Conservation (phyloP, 169 alveolate genomes). For the Amoebophrya sp. region DNA sequence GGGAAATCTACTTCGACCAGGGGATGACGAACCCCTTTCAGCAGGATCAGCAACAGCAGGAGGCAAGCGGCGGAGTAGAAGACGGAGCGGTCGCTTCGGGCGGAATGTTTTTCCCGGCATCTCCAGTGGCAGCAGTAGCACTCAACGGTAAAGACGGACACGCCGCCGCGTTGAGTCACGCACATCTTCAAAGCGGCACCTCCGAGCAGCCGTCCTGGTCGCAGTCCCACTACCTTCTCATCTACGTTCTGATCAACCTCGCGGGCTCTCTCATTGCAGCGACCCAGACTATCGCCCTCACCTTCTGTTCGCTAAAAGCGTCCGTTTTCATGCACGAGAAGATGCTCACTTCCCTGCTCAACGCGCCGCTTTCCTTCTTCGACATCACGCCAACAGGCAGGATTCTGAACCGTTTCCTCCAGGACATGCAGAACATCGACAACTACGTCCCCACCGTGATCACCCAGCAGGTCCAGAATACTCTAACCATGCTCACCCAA, state of each 20-base stretch:
- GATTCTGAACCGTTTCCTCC: slow-evolving; percentile 23
- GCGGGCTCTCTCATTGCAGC: background rate
- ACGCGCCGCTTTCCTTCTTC: slow-evolving; percentile 25
- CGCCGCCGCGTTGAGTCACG: no score
- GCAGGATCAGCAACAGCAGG: no score
- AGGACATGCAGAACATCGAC: slow-evolving; percentile 30
- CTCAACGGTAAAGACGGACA: no score
- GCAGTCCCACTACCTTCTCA: slow-evolving; percentile 10
- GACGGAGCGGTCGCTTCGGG: no score
- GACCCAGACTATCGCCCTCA: slow-evolving; percentile 20
- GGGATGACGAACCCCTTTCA: no score
- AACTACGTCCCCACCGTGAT: slow-evolving; percentile 13
- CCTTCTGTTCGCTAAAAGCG: slow-evolving; percentile 16
- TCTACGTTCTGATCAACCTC: slow-evolving; percentile 15
- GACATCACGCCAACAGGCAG: slow-evolving; percentile 26
- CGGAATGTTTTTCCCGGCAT: no score
- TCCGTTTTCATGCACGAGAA: slow-evolving; percentile 15
- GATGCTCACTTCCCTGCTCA: slow-evolving; percentile 14
- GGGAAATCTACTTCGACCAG: no score
- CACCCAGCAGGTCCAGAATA: slow-evolving; percentile 22
- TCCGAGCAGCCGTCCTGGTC: no score
- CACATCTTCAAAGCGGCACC: no score
- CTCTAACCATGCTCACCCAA: slow-evolving; percentile 20
- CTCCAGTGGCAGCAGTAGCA: no score
- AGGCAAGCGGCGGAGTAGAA: no score